These are phyloP conservation scores for Beauveria scarabaeidicola DNA, from an alignment of 2,329 filamentous ascomycete genomes.

Conservation along the genomic window DNA sequence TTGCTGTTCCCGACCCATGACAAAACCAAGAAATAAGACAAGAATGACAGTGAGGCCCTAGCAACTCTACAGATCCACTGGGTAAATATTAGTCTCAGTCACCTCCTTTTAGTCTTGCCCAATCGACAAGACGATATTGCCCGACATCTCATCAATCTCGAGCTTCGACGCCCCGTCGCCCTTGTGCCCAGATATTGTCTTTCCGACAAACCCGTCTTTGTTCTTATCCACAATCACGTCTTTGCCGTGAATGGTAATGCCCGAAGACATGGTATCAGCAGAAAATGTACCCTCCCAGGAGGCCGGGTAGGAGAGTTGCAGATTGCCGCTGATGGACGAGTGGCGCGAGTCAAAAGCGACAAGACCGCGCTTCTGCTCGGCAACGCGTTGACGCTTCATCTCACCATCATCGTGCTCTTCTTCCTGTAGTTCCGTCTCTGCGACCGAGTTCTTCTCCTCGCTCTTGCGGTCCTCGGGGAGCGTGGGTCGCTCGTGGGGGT, in stretches of 20 bases:
- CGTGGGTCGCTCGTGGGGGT: slow-evolving; percentile 13
- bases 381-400: background rate
- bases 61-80: background rate
- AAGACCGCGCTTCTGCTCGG: slow-evolving; percentile 18
- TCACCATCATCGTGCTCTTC: background rate
- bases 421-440: background rate
- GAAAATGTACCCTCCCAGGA: slow-evolving; percentile 41
- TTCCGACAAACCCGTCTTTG: slow-evolving; percentile 2
- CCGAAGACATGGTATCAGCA: slow-evolving; percentile 32
- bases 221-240: slow-evolving; percentile 28
- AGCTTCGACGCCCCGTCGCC: slow-evolving; percentile 8
- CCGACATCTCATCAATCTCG: slow-evolving; percentile 7
- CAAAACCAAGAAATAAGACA: background rate
- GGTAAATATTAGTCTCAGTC: background rate
- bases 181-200: slow-evolving; percentile 27
- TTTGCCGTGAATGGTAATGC: slow-evolving; percentile 31
- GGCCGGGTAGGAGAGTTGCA: slow-evolving; percentile 36
- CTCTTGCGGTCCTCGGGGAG: slow-evolving; percentile 12
- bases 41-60: background rate
- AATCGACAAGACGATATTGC: slow-evolving; percentile 4
- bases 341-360: slow-evolving; percentile 33
- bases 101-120: background rate
- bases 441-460: background rate
- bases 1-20: too few relatives aligned
- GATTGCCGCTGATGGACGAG: slow-evolving; percentile 34